Base-by-base conservation (phyloP, 2,329 filamentous ascomycete genomes). In the Coniochaeta ligniaria region DNA sequence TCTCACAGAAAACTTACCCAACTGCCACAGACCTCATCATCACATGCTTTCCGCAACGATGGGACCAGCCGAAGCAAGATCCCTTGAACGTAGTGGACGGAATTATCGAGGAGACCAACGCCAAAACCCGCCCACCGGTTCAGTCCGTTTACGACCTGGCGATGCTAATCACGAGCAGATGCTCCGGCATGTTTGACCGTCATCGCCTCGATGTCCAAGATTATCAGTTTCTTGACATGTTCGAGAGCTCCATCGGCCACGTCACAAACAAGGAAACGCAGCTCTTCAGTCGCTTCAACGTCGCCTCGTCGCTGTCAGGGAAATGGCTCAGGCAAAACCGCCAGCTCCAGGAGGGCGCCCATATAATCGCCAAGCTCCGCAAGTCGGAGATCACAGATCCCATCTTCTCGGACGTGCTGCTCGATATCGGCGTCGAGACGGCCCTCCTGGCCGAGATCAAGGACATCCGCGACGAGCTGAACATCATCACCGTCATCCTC, bases 171-270 rank as follows among this genome's bases (percentile, higher is more conserved):
- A 83, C 83, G 2, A 78, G 79, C 61, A 76, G 85, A 47, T 85
- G 85, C 69, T 82, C 78, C 8, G 84, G 83, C 5, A 78, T 83
- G 36, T 88, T 87, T 65, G 84, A 87, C 65, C 77, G 83, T 7
- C 81, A 85, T 62, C 78, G 79, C 3, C 74, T 83, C 57, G 80
- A 80, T 24, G 80, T 86, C 63, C 83, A 85, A 60, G 78, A 85
- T 33, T 86, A 83, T 57, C 83, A 86, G 62, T 88, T 89, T 59
- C 68, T 88, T 1, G 85, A 88, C 63, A 88, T 88, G 82, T 89
- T 89, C 62, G 85, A 88, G 64, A 79, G 78, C 16, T 84, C 81
- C 1, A 87, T 89, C 47, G 86, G 85, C 12, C 72, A 70, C 1
- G 73, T 79, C 2, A 82, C 80, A 24, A 80, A 78, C 68, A 76